Conservation (phyloP, 2,329 filamentous ascomycete species). For the Diaporthe sp. region DNA sequence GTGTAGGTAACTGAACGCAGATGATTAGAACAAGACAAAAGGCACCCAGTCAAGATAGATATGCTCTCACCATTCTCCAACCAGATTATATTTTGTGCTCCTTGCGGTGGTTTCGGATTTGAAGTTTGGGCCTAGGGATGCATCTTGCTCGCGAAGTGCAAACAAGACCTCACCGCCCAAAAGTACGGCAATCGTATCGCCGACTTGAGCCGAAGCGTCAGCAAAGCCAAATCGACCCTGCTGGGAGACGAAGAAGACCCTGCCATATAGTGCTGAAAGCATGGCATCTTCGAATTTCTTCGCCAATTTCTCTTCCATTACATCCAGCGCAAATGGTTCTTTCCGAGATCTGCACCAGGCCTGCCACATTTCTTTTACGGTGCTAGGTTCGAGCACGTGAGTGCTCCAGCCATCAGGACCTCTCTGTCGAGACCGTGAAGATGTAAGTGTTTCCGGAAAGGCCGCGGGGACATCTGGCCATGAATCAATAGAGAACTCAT, state of each 20-base stretch:
- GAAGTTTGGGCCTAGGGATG: background rate
- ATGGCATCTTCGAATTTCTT: slow-evolving; percentile 17
- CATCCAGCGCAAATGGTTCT: background rate
- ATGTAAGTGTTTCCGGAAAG: background rate
- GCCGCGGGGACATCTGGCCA: background rate
- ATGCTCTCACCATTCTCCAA: slow-evolving; percentile 15
- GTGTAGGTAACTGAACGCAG: background rate
- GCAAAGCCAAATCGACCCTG: slow-evolving; percentile 9
- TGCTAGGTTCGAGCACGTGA: background rate
- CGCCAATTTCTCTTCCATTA: background rate
- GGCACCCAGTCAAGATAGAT: background rate
- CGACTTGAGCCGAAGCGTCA: background rate
- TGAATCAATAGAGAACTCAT: background rate
- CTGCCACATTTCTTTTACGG: slow-evolving; percentile 6
- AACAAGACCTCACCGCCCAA: background rate
- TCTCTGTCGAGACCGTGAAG: background rate
- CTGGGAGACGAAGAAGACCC: slow-evolving; percentile 1
- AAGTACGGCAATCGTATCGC: background rate
- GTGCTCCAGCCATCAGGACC: background rate
- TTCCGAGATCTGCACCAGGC: background rate
- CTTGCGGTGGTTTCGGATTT: background rate
- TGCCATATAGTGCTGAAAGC: background rate
- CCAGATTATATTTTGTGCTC: background rate
- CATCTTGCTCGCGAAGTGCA: background rate
- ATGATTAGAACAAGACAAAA: background rate